These are phyloP conservation scores for Camelina laxa DNA, from an alignment of 345 rosid genomes.

Conservation along the genomic window DNA sequence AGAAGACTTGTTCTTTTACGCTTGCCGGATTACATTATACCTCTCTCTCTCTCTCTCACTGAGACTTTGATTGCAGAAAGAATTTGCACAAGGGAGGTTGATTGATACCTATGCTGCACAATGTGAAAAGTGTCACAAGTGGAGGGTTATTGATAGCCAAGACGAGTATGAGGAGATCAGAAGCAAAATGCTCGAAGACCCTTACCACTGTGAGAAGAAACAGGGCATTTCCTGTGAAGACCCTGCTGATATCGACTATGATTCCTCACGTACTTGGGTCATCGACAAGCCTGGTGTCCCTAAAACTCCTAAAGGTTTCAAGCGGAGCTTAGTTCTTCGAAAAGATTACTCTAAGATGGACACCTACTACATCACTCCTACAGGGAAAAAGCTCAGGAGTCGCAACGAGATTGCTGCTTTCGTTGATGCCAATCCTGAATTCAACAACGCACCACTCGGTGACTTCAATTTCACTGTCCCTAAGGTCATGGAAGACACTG, in stretches of 20 bases:
- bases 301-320: slow-evolving; percentile 84
- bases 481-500: slow-evolving; percentile 80
- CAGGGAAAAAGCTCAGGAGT: slow-evolving; percentile 78
- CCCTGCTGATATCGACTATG: slow-evolving; percentile 69
- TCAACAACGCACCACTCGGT: slow-evolving; percentile 51
- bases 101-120: slow-evolving; percentile 81
- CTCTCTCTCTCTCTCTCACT: too few relatives aligned
- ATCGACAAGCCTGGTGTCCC: slow-evolving; percentile 86
- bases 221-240: slow-evolving; percentile 64
- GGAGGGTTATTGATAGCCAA: slow-evolving; percentile 67
- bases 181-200: slow-evolving; percentile 54
- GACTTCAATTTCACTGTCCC: slow-evolving; percentile 69
- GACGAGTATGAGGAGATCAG: slow-evolving; percentile 84
- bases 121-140: slow-evolving; percentile 71
- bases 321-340: slow-evolving; percentile 70
- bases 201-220: slow-evolving; percentile 59
- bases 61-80: slow-evolving; percentile 19
- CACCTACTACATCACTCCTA: slow-evolving; percentile 76
- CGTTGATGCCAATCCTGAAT: slow-evolving; percentile 55
- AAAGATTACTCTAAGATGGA: slow-evolving; percentile 84
- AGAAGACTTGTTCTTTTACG: too few relatives aligned
- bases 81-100: slow-evolving; percentile 33
- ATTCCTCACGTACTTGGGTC: slow-evolving; percentile 75
- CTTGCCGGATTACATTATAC: too few relatives aligned
- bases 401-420: slow-evolving; percentile 64